A percentile compares a stretch with the other conserved stretches of the same genome.
Conservation (phyloP, 768 basidiomycete genomes). For the Hirschioporus abietinus region DNA sequence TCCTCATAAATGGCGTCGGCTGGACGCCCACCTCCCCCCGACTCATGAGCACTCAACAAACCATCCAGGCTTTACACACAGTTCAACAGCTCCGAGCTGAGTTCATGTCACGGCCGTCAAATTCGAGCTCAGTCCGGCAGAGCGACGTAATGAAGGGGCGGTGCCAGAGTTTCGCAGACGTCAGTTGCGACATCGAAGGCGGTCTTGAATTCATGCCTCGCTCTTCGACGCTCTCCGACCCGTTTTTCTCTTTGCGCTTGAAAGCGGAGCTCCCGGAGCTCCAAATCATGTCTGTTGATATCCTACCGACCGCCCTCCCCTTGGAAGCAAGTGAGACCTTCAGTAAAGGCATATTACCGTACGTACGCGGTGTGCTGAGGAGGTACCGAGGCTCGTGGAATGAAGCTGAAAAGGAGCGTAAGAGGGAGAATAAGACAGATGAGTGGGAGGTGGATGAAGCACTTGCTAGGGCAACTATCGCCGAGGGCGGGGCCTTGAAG, state of each 20-base stretch:
- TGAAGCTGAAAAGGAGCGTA: constrained; percentile 12
- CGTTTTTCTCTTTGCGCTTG: constrained; percentile 51
- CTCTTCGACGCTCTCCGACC: constrained; percentile 73
- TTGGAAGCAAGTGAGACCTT: constrained; percentile 79
- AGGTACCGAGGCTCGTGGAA: constrained; percentile 22
- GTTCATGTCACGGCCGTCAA: neutral
- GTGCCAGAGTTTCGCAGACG: constrained; percentile 75
- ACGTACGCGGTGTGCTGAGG: constrained; percentile 53
- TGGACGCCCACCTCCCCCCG: constrained; percentile 79
- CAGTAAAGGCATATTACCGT: constrained; percentile 58
- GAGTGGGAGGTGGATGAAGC: constrained; percentile 33
- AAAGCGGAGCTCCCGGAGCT: constrained; percentile 46
- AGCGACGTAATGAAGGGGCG: constrained; percentile 32
- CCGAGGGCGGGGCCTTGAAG: constrained; percentile 49
- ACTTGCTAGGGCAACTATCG: constrained; percentile 68
- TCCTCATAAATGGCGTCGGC: constrained; percentile 82
- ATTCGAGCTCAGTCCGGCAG: neutral
- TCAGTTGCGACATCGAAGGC: constrained; percentile 88
- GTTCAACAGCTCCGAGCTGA: constrained; percentile 40
- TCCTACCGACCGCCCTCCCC: constrained; percentile 81
- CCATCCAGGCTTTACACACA: constrained; percentile 42
- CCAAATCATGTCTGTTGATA: constrained; percentile 87
- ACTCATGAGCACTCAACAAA: constrained; percentile 64
- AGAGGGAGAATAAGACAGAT: constrained; percentile 17
- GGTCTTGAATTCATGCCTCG: constrained; percentile 77